Conservation (phyloP, 108 stramenopile genomes). For the Cyclotella kingstonii region DNA sequence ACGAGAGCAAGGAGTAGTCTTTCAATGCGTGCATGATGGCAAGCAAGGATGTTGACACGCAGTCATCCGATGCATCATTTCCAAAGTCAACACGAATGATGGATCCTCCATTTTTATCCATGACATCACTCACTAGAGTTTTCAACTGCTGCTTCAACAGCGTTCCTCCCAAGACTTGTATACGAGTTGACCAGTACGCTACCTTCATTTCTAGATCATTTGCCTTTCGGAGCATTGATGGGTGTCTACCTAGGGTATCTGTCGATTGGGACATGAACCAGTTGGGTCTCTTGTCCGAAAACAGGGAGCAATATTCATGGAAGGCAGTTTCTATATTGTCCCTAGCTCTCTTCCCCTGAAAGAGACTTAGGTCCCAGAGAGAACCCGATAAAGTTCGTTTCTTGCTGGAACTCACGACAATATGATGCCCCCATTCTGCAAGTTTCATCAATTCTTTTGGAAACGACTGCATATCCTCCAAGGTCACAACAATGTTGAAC, state of each 20-base stretch:
- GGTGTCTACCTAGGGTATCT: slow-evolving; percentile 28
- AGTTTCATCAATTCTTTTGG: slow-evolving; percentile 18
- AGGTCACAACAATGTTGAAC: slow-evolving; percentile 40
- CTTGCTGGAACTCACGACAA: slow-evolving; percentile 19
- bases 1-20: slow-evolving; percentile 15
- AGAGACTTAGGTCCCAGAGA: slow-evolving; percentile 3
- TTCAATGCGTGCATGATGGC: slow-evolving; percentile 14
- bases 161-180: slow-evolving; percentile 3
- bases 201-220: slow-evolving; percentile 42
- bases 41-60: neutral
- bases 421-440: slow-evolving; percentile 16
- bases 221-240: slow-evolving; percentile 25
- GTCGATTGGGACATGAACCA: slow-evolving; percentile 30
- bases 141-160: slow-evolving; percentile 15
- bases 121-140: slow-evolving; percentile 11
- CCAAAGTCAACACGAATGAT: slow-evolving; percentile 24
- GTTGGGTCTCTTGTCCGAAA: slow-evolving; percentile 19
- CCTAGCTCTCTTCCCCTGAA: slow-evolving; percentile 10
- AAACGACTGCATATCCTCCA: slow-evolving; percentile 24
- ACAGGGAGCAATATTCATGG: slow-evolving; percentile 11
- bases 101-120: slow-evolving; percentile 39
- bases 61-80: neutral
- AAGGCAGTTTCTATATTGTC: slow-evolving; percentile 22
- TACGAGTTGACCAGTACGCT: slow-evolving; percentile 36
- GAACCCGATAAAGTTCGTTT: neutral